Conservation (phyloP, 2,329 filamentous ascomycete genomes). For the Leptodontidium sp. region DNA sequence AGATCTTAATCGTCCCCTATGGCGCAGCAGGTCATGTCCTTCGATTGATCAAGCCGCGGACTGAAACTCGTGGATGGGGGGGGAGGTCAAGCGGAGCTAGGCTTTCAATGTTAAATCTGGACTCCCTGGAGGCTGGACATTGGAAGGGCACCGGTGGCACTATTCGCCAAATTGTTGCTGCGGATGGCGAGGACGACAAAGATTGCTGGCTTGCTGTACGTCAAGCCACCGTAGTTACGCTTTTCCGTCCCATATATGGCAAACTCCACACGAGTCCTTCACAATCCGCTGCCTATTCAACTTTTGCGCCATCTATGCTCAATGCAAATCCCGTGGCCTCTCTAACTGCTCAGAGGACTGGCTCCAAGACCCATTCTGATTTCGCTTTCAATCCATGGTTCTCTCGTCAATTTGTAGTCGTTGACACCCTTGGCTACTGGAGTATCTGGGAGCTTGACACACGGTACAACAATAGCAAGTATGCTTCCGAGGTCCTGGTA, state of each 20-base stretch:
- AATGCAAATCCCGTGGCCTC: conserved; percentile 62
- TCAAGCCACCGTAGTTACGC: conserved; percentile 50
- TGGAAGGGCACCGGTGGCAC: conserved; percentile 50
- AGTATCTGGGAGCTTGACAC: conserved; percentile 65
- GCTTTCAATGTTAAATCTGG: conserved; percentile 36
- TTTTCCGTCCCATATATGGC: conserved; percentile 51
- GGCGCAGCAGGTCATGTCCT: conserved; percentile 46
- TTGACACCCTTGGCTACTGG: conserved; percentile 73
- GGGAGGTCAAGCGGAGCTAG: conserved; percentile 35
- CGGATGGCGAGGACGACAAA: conserved; percentile 48
- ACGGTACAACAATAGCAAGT: conserved; percentile 24
- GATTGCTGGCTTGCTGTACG: conserved; percentile 56
- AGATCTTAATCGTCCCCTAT: conserved; percentile 42
- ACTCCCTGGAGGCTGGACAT: conserved; percentile 39
- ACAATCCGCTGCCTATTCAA: conserved; percentile 21
- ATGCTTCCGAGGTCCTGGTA: conserved; percentile 26
- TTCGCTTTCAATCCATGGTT: conserved; percentile 70
- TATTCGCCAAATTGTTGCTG: conserved; percentile 58
- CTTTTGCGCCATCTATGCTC: conserved; percentile 57
- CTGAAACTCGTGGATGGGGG: conserved; percentile 45
- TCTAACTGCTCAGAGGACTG: conserved; percentile 61
- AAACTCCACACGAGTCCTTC: conserved; percentile 24
- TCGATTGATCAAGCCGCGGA: conserved; percentile 40
- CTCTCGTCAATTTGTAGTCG: conserved; percentile 67
- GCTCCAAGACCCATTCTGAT: conserved; percentile 65